phyloP scores from a whole-genome alignment of 345 rosid genomes.

The Linum trigynum region DNA sequence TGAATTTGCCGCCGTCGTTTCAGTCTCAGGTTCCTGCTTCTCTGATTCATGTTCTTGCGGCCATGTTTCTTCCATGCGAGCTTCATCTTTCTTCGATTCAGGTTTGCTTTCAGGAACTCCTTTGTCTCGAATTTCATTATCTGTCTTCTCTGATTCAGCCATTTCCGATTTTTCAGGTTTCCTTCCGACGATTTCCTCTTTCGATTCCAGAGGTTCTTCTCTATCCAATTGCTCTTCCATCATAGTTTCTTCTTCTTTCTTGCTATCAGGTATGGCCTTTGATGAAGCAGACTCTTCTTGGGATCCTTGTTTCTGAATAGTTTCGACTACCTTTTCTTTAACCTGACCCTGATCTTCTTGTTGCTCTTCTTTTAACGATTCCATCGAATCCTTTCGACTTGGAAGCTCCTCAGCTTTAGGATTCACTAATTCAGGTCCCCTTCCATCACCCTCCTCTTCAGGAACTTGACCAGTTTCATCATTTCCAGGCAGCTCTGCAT shows the following conservation, averaged over 20 bases:
- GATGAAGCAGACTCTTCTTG: not conserved
- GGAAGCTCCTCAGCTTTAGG: not conserved
- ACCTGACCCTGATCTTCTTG: slow-evolving; percentile 10
- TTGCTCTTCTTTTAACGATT: not conserved
- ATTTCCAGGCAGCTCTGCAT: slow-evolving; percentile 8
- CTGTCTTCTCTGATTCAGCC: not conserved
- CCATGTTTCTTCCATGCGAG: slow-evolving; percentile 1
- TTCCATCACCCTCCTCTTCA: slow-evolving; percentile 10
- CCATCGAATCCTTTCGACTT: not conserved
- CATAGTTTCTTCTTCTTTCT: slow-evolving; percentile 1
- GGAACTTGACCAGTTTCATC: slow-evolving; percentile 13
- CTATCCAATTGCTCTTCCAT: slow-evolving; percentile 6
- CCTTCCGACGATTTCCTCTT: not conserved
- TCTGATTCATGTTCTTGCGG: slow-evolving; percentile 11
- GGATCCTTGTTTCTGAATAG: not conserved
- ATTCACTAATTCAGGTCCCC: slow-evolving; percentile 7
- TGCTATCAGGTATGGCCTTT: slow-evolving; percentile 5
- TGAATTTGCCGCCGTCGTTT: not conserved
- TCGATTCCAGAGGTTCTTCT: slow-evolving; percentile 1
- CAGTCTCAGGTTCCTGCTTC: slow-evolving; percentile 6
- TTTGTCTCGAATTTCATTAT: not conserved
- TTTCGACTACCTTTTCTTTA: not conserved
- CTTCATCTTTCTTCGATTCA: slow-evolving; percentile 1
- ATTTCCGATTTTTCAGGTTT: not conserved
- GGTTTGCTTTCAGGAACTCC: not conserved